Base-by-base conservation (phyloP, 768 basidiomycete species). In the Pleurotus tuoliensis region DNA sequence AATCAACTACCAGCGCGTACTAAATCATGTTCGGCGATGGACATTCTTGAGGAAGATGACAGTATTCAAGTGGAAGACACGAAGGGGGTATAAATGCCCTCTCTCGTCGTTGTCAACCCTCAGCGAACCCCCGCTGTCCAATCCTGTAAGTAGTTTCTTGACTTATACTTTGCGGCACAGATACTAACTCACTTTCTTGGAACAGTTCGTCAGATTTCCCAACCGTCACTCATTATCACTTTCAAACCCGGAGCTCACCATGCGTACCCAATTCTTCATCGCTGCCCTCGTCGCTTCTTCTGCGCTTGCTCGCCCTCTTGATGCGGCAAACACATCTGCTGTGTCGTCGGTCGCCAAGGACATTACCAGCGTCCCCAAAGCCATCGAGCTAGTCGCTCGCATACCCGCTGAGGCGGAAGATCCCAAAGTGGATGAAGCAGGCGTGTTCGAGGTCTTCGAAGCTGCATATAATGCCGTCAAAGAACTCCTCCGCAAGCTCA, bases 191-290 rank as follows among this genome's bases (percentile, higher is more conserved):
- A 20, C n/a, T 43, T 43, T 43, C 1, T 43, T 22, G 20, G 15
- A 8, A 16, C n/a, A 44, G 41, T n/a, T 44, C n/a, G 13, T 44
- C 20, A 44, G 41, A 1, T 44, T 9, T 9, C 6, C n/a, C 12
- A 44, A 44, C 13, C 41, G 41, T 44, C 41, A 44, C 41, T 44
- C 41, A 44, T 44, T 44, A 16, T 22, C n/a, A 44, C 20, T 13
- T 44, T n/a, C 41, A 16, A 4, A 16, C 41, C 20, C 13, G 7
- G 4, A 11, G 30, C 3, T 4, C 6, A 44, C 3, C 41, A 53
- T 53, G 51, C 51, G 51, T 22, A 53, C 51, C 24, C 51, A 53
- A 41, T 38, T 61, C 47, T 45, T 58, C 58, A 45, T 58, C 45
- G n/a, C 44, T 53, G 4, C 41, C 55, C 1, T 56, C 54, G 2